phyloP scores from a whole-genome alignment of 2,329 filamentous ascomycete genomes.

The Cordyceps cateniannulata region DNA sequence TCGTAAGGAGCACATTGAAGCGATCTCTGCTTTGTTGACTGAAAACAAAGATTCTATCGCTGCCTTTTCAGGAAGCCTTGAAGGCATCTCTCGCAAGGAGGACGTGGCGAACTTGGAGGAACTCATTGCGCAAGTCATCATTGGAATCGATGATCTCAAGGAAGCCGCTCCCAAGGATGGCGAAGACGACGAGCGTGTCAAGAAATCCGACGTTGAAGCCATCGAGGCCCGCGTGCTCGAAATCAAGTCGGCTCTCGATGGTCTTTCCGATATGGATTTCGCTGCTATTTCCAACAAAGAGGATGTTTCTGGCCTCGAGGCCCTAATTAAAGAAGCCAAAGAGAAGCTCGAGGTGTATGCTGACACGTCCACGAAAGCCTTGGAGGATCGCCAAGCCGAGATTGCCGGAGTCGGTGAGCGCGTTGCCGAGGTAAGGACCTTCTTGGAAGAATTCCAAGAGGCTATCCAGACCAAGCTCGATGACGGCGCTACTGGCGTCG shows the following conservation, averaged over 20 bases:
- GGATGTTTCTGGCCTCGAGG: slow-evolving; percentile 59
- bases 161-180: slow-evolving; percentile 46
- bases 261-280: slow-evolving; percentile 64
- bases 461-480: slow-evolving; percentile 71
- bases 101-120: slow-evolving; percentile 73
- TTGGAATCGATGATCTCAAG: slow-evolving; percentile 68
- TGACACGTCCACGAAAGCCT: slow-evolving; percentile 67
- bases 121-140: slow-evolving; percentile 70
- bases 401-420: slow-evolving; percentile 71
- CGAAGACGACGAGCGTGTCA: slow-evolving; percentile 54
- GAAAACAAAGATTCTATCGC: slow-evolving; percentile 71
- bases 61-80: slow-evolving; percentile 59
- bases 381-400: slow-evolving; percentile 79
- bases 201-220: slow-evolving; percentile 75
- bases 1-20: slow-evolving; percentile 57
- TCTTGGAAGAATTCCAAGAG: slow-evolving; percentile 72
- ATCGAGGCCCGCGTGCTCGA: slow-evolving; percentile 79
- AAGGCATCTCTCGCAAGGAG: slow-evolving; percentile 66
- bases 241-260: slow-evolving; percentile 71
- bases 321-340: slow-evolving; percentile 64
- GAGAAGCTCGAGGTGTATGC: slow-evolving; percentile 62
- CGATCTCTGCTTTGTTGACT: slow-evolving; percentile 58
- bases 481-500: slow-evolving; percentile 65
- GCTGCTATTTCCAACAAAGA: slow-evolving; percentile 68
- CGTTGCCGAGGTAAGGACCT: slow-evolving; percentile 69